Conservation (phyloP, 768 basidiomycete genomes). For the Cystofilobasidium ferigula region DNA sequence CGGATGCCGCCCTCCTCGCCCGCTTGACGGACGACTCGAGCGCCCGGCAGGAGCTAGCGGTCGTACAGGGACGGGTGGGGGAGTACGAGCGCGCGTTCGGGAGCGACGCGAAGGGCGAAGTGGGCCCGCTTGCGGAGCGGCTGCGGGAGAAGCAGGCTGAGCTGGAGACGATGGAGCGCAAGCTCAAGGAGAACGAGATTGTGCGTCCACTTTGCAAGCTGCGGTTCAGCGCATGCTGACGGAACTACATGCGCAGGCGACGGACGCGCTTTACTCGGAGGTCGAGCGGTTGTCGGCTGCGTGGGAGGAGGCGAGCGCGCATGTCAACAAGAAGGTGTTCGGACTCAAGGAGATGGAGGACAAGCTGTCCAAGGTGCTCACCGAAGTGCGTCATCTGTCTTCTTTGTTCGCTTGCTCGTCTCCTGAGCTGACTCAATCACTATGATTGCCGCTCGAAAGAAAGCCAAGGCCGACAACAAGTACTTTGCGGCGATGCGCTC, state of each 20-base stretch:
- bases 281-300: constrained; percentile 72
- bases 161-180: constrained; percentile 51
- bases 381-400: constrained; percentile 52
- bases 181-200: constrained; percentile 54
- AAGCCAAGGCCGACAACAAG: constrained; percentile 92
- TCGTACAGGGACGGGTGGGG: constrained; percentile 26
- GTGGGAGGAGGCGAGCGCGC: constrained; percentile 73
- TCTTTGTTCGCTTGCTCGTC: neutral
- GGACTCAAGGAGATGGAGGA: constrained; percentile 68
- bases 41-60: constrained; percentile 14
- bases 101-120: constrained; percentile 45
- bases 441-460: constrained; percentile 46
- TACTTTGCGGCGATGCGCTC: constrained; percentile 81
- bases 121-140: constrained; percentile 46
- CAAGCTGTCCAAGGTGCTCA: constrained; percentile 49
- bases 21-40: constrained; percentile 12
- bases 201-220: constrained; percentile 39
- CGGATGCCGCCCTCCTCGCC: neutral
- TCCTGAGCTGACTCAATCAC: neutral
- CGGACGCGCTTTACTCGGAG: constrained; percentile 68
- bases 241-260: too few relatives aligned
- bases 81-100: constrained; percentile 59
- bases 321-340: constrained; percentile 72
- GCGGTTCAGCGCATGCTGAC: neutral
- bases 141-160: constrained; percentile 61